Conservation (phyloP, 768 basidiomycete genomes). For the Paxillus ammoniavirescens region DNA sequence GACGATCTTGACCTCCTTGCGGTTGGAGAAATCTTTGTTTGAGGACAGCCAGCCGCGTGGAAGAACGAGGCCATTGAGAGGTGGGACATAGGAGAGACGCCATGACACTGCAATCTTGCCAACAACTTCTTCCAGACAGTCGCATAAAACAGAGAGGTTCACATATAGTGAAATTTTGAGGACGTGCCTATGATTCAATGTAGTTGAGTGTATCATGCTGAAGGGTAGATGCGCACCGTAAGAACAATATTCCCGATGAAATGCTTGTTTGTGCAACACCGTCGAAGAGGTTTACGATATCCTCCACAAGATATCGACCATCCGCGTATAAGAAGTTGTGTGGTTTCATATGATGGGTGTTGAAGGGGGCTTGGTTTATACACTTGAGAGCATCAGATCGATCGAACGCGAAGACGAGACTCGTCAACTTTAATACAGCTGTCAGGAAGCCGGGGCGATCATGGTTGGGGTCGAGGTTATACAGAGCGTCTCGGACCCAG, state of each 20-base stretch:
- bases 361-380: conserved; percentile 33
- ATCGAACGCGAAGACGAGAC: conserved; percentile 41
- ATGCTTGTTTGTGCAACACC: conserved; percentile 27
- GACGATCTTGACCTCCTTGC: conserved; percentile 9
- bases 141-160: conserved; percentile 49
- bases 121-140: conserved; percentile 49
- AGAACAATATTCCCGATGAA: conserved; percentile 36
- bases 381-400: conserved; percentile 30
- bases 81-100: conserved; percentile 14
- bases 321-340: conserved; percentile 11
- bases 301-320: conserved; percentile 29
- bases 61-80: conserved; percentile 47
- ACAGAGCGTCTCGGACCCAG: conserved; percentile 47
- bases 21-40: conserved; percentile 11
- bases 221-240: conserved; percentile 34
- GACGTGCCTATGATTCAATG: conserved; percentile 39
- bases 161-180: conserved; percentile 37
- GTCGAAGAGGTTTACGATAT: conserved; percentile 30
- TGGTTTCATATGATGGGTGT: conserved; percentile 3
- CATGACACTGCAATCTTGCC: conserved; percentile 38
- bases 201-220: not conserved
- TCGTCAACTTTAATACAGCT: conserved; percentile 34
- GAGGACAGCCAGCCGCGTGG: conserved; percentile 52
- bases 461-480: conserved; percentile 22
- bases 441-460: conserved; percentile 36